Evolutionary conservation across 139 green algal species (phyloP), one percentile per base, ranked within the genome.

Genomic region (Asterochloris erici): DNA sequence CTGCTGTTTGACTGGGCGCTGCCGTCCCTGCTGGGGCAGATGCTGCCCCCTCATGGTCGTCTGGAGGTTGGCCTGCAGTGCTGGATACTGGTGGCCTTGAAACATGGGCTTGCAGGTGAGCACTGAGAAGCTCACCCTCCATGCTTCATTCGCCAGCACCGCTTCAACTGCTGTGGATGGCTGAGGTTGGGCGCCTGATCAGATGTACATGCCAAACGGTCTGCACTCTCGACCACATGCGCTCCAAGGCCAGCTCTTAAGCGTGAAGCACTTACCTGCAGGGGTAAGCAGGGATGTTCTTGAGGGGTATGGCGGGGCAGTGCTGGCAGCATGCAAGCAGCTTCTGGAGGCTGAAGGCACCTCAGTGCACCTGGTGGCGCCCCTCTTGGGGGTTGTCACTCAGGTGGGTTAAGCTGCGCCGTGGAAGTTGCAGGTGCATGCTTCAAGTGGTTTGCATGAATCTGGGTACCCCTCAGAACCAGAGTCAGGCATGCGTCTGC

Each of bases 1-100:
- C 78, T 90, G 68, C 81, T 90, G 26, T 90, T 90, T 68, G 84
- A 90, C 26, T 90, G 86, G 86, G 78, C 86, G 64, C 82, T 90
- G 78, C 84, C 86, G 14, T 54, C 83, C 66, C 79, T 90, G 78
- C 29, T 62, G 16, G 76, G 63, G n/a, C 86, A 84, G 28, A 60
- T 21, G 60, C 47, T 64, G 24, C 38, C 29, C 21, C n/a, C 4
- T 17, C 29, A 28, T 26, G 63, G 10, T 14, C 73, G 62, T 14
- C 38, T 47, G 77, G 79, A 79, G 62, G 26, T 79, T 19, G 78
- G 54, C n/a, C 38, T 6, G 26, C 24, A 78, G 73, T 82, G 54
- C 38, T 76, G 73, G 61, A 66, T 81, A 63, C 21, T 88, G 84
- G 54, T 80, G 63, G 84, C 86, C 14, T 63, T 90, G 68, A 68